Conservation (phyloP, 257 asterid species). For the Rehmannia glutinosa region DNA sequence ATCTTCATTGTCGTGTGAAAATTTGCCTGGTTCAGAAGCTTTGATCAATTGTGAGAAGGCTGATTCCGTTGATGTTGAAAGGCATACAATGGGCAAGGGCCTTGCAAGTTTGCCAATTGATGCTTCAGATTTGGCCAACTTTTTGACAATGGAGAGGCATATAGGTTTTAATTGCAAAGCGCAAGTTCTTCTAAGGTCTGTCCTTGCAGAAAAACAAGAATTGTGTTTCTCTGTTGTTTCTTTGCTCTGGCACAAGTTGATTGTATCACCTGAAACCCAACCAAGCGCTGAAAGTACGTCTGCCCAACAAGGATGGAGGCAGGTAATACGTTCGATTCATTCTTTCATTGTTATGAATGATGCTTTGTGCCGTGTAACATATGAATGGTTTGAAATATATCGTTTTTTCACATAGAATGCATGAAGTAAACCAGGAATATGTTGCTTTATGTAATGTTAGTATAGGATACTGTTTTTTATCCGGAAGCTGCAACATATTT, state of each 20-base stretch:
- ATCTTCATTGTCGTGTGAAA: slow-evolving; percentile 29
- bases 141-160: slow-evolving; percentile 68
- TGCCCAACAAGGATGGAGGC: slow-evolving; percentile 94
- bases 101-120: slow-evolving; percentile 47
- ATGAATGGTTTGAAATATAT: background rate
- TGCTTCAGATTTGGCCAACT: slow-evolving; percentile 76
- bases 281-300: slow-evolving; percentile 80
- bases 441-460: too few species aligned
- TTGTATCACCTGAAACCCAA: slow-evolving; percentile 75
- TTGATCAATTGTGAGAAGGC: slow-evolving; percentile 26
- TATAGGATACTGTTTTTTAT: too few species aligned
- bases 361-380: background rate
- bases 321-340: slow-evolving; percentile 38
- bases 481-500: too few species aligned
- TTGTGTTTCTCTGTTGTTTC: slow-evolving; percentile 85
- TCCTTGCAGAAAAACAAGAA: slow-evolving; percentile 70
- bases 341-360: background rate
- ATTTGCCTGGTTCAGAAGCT: slow-evolving; percentile 33
- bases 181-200: slow-evolving; percentile 57
- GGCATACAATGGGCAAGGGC: slow-evolving; percentile 38
- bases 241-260: slow-evolving; percentile 79
- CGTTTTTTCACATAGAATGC: background rate
- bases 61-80: slow-evolving; percentile 26
- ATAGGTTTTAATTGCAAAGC: slow-evolving; percentile 61
- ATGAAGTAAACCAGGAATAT: too few species aligned